phyloP scores from a whole-genome alignment of 2,329 filamentous ascomycete genomes.

The Aspergillus chevalieri region DNA sequence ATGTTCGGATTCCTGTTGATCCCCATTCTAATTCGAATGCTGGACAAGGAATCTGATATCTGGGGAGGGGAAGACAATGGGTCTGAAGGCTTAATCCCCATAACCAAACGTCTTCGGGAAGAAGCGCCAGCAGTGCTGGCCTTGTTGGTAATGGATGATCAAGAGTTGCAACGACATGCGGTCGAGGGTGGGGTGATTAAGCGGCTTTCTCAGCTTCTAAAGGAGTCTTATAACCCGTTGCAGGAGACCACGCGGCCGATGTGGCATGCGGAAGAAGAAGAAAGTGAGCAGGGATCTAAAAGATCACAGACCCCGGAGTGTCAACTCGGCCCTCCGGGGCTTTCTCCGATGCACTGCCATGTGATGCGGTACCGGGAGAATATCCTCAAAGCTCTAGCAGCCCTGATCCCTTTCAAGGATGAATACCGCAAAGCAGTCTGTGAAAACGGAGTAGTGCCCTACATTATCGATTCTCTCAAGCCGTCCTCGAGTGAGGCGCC shows the following conservation, averaged over 20 bases:
- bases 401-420: conserved; percentile 74
- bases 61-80: conserved; percentile 34
- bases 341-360: conserved; percentile 58
- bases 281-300: conserved; percentile 14
- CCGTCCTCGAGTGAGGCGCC: conserved; percentile 39
- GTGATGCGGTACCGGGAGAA: conserved; percentile 70
- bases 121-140: conserved; percentile 70
- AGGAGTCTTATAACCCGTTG: conserved; percentile 59
- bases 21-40: conserved; percentile 61
- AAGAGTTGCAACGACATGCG: conserved; percentile 73
- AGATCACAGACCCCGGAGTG: conserved; percentile 27
- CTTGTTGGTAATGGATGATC: conserved; percentile 70
- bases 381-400: conserved; percentile 71
- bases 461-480: conserved; percentile 76
- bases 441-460: conserved; percentile 71
- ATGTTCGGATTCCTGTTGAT: conserved; percentile 63
- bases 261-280: conserved; percentile 46
- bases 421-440: conserved; percentile 76
- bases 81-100: conserved; percentile 33
- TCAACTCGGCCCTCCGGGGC: conserved; percentile 56
- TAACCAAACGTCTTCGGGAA: conserved; percentile 55
- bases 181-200: conserved; percentile 63
- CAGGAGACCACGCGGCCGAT: conserved; percentile 45
- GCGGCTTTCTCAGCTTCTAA: conserved; percentile 57
- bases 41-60: conserved; percentile 49